Percentiles rank a stretch among this genome's conserved stretches.
These are phyloP conservation scores for Monosporascus sp. DNA, from an alignment of 2,329 filamentous ascomycete species.

Conservation along the genomic window DNA sequence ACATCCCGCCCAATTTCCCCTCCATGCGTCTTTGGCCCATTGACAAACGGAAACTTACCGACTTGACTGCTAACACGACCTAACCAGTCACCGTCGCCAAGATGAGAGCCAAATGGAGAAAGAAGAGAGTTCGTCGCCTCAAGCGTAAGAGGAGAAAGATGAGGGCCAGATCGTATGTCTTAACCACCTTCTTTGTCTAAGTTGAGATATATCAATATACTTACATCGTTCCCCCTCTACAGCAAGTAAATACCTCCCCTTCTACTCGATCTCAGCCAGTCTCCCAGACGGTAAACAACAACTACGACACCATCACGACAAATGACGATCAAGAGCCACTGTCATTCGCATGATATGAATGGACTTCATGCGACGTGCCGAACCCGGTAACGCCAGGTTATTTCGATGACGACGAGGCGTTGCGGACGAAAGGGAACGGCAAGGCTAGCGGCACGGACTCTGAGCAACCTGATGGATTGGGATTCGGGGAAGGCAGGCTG, in stretches of 20 bases:
- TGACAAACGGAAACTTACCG: background rate
- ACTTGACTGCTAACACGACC: conserved; percentile 10
- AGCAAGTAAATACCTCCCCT: conserved; percentile 39
- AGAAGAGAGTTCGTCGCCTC: conserved; percentile 98
- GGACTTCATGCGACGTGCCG: conserved; percentile 1
- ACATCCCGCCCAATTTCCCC: background rate
- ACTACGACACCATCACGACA: conserved; percentile 28
- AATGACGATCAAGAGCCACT: conserved; percentile 20
- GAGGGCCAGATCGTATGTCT: conserved; percentile 87
- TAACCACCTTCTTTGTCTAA: background rate
- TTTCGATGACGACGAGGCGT: conserved; percentile 3
- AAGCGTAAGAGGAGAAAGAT: conserved; percentile 99
- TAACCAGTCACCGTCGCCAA: conserved; percentile 32
- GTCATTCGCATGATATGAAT: conserved; percentile 27
- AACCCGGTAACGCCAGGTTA: conserved; percentile 5
- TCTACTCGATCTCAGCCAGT: conserved; percentile 35
- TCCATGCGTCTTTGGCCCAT: background rate
- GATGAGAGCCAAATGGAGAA: conserved; percentile 98
- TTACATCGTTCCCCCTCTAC: conserved; percentile 9
- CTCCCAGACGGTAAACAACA: conserved; percentile 17
- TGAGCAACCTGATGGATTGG: conserved; percentile 28
- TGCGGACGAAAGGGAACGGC: conserved; percentile 10
- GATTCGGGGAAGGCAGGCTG: conserved; percentile 22
- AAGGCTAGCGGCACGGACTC: conserved; percentile 20
- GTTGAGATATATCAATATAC: background rate